Evolutionary conservation across 331 rosid genomes (phyloP), one percentile per base, ranked within the genome.

Genomic region (Malus hybrid): DNA sequence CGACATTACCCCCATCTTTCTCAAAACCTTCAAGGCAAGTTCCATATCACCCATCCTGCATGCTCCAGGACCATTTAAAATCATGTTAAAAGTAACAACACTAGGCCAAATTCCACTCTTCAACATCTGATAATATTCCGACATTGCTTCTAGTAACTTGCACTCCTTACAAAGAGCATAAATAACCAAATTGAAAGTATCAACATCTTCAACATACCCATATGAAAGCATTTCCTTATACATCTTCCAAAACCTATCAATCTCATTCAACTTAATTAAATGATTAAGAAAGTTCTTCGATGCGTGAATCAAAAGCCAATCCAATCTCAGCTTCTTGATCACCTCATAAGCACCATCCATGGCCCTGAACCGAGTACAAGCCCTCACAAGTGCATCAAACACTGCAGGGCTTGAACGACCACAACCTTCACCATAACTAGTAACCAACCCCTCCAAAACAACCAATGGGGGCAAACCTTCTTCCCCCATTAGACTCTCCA

Each of bases 351-450:
- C 93, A 80, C 85, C 79, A 61, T 88, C 82, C 6, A 77, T 79
- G 12, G 31, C 79, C 74, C 87, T 84, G 28, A 39, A 76, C 73
- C 62, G 87, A 77, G 86, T 69, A 66, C 90, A 86, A 56, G 83
- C 79, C 82, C 90, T 82, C 64, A 86, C 88, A 84, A 86, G 59
- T 29, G 93, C 80, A 86, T 88, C 90, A 77, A 84, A 88, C 50
- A 84, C 89, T 0, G 84, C 87, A 3, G 65, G 46, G 72, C 86
- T 84, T n/a, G 88, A 77, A 61, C 55, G 76, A 55, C 55, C 74
- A 76, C 77, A 80, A 16, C 67, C 72, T 71, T 77, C 56, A 52
- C 66, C 64, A 42, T 73, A 84, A 24, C 81, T 79, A 52, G 72
- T 52, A 61, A 76, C 31, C 86, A 88, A 72, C 54, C 89, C 83